Evolutionary conservation across 1,139 yeast species (phyloP).

Genomic region (Meyerozyma guilliermondii): DNA sequence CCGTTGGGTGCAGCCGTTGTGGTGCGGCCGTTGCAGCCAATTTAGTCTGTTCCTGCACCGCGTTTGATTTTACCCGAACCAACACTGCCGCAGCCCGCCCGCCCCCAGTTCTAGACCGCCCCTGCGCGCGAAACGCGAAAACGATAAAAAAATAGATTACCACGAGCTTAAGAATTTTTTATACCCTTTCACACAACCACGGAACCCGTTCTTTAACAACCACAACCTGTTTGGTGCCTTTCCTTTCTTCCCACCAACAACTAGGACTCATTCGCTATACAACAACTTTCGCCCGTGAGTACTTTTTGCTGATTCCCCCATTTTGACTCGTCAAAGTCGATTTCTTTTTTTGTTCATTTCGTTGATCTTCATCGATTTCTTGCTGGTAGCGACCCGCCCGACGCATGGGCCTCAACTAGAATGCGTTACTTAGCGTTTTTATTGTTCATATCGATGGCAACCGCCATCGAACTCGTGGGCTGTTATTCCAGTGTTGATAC

Average conservation of each 20-base stretch:
- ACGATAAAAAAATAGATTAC: not conserved
- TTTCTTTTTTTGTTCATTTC: not conserved
- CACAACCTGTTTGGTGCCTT: not conserved
- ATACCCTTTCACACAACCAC: not conserved
- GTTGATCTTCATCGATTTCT: not conserved
- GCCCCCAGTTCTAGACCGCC: not conserved
- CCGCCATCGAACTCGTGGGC: constrained; percentile 15
- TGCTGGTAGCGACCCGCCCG: not conserved
- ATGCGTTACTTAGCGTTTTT: not conserved
- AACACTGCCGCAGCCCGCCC: not conserved
- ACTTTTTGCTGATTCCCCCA: not conserved
- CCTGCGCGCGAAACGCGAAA: constrained; percentile 2
- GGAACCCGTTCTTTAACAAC: not conserved
- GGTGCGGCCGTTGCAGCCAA: too few relatives aligned
- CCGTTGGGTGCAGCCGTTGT: not conserved
- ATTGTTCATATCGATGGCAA: not conserved
- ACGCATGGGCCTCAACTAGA: not conserved
- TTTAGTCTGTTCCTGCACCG: not conserved
- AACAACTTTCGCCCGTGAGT: not conserved
- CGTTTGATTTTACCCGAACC: not conserved
- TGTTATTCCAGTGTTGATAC: constrained; percentile 27
- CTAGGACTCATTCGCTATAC: not conserved
- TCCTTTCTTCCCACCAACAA: not conserved
- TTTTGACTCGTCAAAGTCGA: too few relatives aligned
- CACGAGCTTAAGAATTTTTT: not conserved